A percentile compares a stretch with the other conserved stretches of the same genome.
These are phyloP conservation scores for Pichia sp. DNA, from an alignment of 1,139 yeast species.

Conservation along the genomic window DNA sequence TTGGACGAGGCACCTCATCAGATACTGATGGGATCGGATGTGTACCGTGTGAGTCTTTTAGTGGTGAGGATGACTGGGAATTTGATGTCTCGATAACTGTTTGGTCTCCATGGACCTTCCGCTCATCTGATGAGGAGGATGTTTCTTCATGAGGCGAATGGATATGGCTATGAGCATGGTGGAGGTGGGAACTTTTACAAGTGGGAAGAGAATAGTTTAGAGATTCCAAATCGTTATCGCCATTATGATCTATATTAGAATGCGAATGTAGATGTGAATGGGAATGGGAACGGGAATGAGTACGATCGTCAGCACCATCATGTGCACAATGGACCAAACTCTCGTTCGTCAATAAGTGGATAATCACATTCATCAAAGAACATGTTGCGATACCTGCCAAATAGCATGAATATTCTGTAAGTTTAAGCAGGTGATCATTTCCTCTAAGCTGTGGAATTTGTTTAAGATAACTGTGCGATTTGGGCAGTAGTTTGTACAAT, in stretches of 20 bases:
- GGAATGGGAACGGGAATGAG: slow-evolving; percentile 11
- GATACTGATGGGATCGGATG: background rate
- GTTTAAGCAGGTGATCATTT: slow-evolving; percentile 26
- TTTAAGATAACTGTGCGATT: slow-evolving; percentile 42
- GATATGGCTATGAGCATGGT: background rate
- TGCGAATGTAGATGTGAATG: background rate
- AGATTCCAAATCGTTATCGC: background rate
- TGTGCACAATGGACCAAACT: slow-evolving; percentile 86
- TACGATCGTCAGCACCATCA: slow-evolving; percentile 28
- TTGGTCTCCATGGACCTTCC: background rate
- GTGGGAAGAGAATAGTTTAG: background rate
- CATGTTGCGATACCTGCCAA: slow-evolving; percentile 60
- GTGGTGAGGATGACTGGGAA: background rate
- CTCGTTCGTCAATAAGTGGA: slow-evolving; percentile 74
- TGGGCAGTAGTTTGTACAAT: slow-evolving; percentile 68
- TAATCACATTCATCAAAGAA: slow-evolving; percentile 52
- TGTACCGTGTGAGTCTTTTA: background rate
- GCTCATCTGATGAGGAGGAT: background rate
- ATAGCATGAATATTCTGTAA: slow-evolving; percentile 42
- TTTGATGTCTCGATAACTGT: background rate
- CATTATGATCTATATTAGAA: background rate
- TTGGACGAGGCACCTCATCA: background rate
- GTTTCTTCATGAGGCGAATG: background rate
- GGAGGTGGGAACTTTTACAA: background rate
- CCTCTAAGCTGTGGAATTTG: slow-evolving; percentile 29